Evolutionary conservation across 371 early-diverging fungal species (phyloP), one percentile per base, ranked within the genome.

Genomic region (Syncephalastrum sp.): DNA sequence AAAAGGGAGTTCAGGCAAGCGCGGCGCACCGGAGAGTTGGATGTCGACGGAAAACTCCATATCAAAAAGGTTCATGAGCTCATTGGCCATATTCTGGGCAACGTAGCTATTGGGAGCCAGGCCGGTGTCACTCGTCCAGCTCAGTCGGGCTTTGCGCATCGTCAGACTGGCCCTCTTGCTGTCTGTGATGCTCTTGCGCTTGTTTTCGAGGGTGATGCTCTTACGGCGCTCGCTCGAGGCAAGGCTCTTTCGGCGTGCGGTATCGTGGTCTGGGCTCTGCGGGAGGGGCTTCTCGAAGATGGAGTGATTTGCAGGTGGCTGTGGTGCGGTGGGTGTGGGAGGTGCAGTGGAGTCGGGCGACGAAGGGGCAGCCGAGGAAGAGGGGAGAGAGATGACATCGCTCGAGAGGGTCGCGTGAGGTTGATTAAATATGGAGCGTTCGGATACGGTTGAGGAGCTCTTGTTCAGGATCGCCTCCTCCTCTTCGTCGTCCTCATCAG

Each of bases 31-130:
- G 42, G 67, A 64, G 2, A 72, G 54, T 17, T 74, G 67, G 15
- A 76, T 72, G 53, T 79, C 79, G 15, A 79, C 65, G 15, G 69
- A 61, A 41, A 79, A 79, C 17, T 79, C 80, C 80, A 79, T 79
- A 59, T 79, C 76, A 63, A 79, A 79, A 25, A 79, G 49, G 43
- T 65, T 74, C 74, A 76, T 79, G 27, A 79, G 62, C 46, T 79
- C 80, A 33, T 68, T 70, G 21, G 80, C 80, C 63, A 56, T 56
- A 23, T 51, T 52, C 45, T 63, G 63, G 23, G 50, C 57, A 25
- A 57, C 25, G 25, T 21, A 21, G 29, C 55, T 45, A 10, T 51
- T 47, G n/a, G 66, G 56, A 19, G 53, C 41, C 16, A 61, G 21
- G 12, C 66, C 66, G 3, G 59, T 58, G 38, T 66, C 66, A 21